phyloP scores from a whole-genome alignment of 192 early-diverging fungal genomes.

The Backusella westeae region DNA sequence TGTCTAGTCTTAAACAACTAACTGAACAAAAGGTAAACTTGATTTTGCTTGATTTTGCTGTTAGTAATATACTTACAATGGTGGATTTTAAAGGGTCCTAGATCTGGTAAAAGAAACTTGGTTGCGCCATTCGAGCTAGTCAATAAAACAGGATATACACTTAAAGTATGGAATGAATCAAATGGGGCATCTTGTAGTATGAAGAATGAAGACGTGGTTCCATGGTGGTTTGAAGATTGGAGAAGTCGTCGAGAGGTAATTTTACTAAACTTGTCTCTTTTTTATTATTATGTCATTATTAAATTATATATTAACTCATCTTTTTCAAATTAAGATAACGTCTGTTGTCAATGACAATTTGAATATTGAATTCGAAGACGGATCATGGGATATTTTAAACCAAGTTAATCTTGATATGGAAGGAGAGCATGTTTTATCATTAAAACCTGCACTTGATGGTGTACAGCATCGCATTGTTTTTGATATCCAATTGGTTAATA shows the following conservation, averaged over 20 bases:
- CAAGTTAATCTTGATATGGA: constrained; percentile 75
- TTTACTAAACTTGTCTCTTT: neutral
- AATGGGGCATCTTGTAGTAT: constrained; percentile 43
- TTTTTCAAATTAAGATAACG: neutral
- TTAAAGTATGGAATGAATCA: constrained; percentile 71
- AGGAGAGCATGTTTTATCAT: constrained; percentile 57
- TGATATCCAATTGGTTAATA: constrained; percentile 68
- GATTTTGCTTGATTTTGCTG: neutral
- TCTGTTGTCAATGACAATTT: constrained; percentile 32
- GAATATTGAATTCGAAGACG: constrained; percentile 56
- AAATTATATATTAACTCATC: neutral
- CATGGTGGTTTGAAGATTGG: constrained; percentile 86
- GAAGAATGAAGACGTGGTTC: constrained; percentile 55
- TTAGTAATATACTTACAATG: neutral
- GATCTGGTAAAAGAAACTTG: constrained; percentile 24
- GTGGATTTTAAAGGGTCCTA: constrained; percentile 7
- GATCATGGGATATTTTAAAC: constrained; percentile 69
- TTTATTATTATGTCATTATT: neutral
- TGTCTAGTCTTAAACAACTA: constrained; percentile 35
- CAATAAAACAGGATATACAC: constrained; percentile 78
- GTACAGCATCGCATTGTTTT: constrained; percentile 73
- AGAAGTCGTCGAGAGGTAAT: constrained; percentile 67
- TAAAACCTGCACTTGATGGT: constrained; percentile 61
- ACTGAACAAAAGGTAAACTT: constrained; percentile 36
- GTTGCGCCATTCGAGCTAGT: constrained; percentile 65